These are phyloP conservation scores for Globisporangium middletonii DNA, from an alignment of 352 stramenopile genomes.

Conservation along the genomic window DNA sequence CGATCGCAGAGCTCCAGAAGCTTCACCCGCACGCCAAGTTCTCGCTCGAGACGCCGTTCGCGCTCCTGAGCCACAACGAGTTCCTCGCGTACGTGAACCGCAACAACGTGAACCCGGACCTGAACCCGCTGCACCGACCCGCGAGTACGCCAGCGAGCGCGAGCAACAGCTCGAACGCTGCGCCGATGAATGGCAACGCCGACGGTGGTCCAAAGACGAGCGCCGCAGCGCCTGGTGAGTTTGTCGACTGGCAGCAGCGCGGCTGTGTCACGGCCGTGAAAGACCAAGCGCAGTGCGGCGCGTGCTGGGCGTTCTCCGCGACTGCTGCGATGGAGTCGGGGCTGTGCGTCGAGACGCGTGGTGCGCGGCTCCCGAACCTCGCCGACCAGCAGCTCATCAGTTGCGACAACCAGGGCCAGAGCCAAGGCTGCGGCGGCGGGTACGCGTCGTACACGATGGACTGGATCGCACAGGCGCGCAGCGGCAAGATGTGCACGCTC, in stretches of 20 bases:
- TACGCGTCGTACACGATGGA: conserved; percentile 55
- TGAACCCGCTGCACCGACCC: conserved; percentile 4
- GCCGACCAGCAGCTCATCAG: conserved; percentile 69
- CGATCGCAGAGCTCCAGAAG: conserved; percentile 35
- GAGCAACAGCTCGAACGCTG: conserved; percentile 9
- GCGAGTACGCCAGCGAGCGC: not conserved
- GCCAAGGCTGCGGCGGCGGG: conserved; percentile 49
- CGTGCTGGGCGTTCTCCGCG: conserved; percentile 58
- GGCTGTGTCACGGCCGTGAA: conserved; percentile 72
- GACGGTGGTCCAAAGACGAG: conserved; percentile 29
- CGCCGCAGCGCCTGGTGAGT: conserved; percentile 31
- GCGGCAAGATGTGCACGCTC: conserved; percentile 50
- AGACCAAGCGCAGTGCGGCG: conserved; percentile 45
- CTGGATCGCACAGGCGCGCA: conserved; percentile 39
- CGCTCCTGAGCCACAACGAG: conserved; percentile 48
- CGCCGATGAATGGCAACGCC: conserved; percentile 8
- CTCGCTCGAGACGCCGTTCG: conserved; percentile 52
- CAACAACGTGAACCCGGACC: conserved; percentile 26
- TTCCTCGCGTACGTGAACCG: conserved; percentile 52
- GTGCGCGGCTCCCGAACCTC: conserved; percentile 29
- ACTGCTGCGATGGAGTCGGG: conserved; percentile 53
- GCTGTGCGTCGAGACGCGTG: conserved; percentile 32
- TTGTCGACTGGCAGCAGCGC: conserved; percentile 61
- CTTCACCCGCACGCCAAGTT: conserved; percentile 48
- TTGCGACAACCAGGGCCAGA: conserved; percentile 43